Conservation (phyloP, 192 early-diverging fungal genomes). For the Geranomyces michiganensis region DNA sequence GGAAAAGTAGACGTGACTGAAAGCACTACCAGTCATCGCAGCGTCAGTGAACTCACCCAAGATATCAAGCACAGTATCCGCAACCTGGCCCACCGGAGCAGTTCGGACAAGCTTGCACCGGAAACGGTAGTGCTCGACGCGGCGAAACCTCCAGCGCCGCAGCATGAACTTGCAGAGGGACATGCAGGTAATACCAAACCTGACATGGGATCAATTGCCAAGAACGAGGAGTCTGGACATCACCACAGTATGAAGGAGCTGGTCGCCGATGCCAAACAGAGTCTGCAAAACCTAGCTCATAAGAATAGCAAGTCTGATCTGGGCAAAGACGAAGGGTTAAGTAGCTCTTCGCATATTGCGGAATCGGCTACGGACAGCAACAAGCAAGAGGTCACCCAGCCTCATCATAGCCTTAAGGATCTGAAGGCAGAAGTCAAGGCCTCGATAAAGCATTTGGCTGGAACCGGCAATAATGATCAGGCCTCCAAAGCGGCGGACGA, state of each 20-base stretch:
- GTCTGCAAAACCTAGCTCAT: conserved; percentile 18
- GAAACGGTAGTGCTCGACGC: neutral
- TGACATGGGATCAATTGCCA: neutral
- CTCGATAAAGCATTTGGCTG: too few species aligned
- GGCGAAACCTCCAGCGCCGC: neutral
- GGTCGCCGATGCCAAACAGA: conserved; percentile 19
- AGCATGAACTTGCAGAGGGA: neutral
- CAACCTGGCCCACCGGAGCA: neutral
- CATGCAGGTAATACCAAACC: neutral
- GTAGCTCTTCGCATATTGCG: too few species aligned
- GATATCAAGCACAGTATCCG: conserved; percentile 16
- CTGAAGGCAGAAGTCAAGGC: conserved; percentile 17
- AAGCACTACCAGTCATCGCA: too few species aligned
- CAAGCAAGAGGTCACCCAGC: neutral
- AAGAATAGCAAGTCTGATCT: neutral
- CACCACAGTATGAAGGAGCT: conserved; percentile 16
- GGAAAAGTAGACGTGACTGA: too few species aligned
- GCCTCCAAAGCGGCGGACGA: too few species aligned
- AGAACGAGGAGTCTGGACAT: neutral
- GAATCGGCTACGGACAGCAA: too few species aligned
- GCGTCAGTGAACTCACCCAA: too few species aligned
- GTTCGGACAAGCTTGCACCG: neutral
- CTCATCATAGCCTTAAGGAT: conserved; percentile 8
- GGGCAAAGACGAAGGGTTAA: neutral
- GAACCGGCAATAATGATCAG: too few species aligned